Evolutionary conservation across 305 asterid species (phyloP).

Genomic region (Petunia hybrid): DNA sequence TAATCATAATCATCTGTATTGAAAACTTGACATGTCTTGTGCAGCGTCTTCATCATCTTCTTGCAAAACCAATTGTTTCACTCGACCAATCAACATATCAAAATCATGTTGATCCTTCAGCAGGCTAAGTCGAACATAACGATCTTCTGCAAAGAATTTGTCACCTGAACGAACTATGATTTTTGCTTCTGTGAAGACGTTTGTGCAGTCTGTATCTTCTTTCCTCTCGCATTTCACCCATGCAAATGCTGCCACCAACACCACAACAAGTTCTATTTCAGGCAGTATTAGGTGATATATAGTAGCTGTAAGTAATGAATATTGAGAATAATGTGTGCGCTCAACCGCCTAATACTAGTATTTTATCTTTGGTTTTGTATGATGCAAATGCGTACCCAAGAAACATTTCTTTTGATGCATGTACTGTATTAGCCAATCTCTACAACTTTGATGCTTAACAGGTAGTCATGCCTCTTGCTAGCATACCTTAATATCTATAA

Average conservation of each 20-base stretch:
- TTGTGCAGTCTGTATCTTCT: slow-evolving; percentile 53
- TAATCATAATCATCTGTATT: neutral
- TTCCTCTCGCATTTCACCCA: slow-evolving; percentile 29
- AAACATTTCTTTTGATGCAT: neutral
- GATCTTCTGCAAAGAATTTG: slow-evolving; percentile 36
- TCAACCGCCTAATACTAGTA: too few species aligned
- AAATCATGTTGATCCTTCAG: slow-evolving; percentile 57
- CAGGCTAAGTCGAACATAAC: slow-evolving; percentile 58
- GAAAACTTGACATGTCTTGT: slow-evolving; percentile 23
- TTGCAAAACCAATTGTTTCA: slow-evolving; percentile 35
- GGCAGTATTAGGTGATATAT: too few species aligned
- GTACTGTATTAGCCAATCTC: too few species aligned
- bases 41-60: slow-evolving; percentile 28
- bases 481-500: too few species aligned
- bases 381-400: neutral
- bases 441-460: neutral
- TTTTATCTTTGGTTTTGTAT: too few species aligned
- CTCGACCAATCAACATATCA: slow-evolving; percentile 40
- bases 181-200: slow-evolving; percentile 49
- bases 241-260: slow-evolving; percentile 60
- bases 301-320: too few species aligned
- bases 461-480: too few species aligned
- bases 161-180: slow-evolving; percentile 51
- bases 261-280: neutral
- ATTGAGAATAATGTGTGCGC: too few species aligned